Base-by-base conservation (phyloP, 441 rosid species). In the Adansonia madagascariensis region DNA sequence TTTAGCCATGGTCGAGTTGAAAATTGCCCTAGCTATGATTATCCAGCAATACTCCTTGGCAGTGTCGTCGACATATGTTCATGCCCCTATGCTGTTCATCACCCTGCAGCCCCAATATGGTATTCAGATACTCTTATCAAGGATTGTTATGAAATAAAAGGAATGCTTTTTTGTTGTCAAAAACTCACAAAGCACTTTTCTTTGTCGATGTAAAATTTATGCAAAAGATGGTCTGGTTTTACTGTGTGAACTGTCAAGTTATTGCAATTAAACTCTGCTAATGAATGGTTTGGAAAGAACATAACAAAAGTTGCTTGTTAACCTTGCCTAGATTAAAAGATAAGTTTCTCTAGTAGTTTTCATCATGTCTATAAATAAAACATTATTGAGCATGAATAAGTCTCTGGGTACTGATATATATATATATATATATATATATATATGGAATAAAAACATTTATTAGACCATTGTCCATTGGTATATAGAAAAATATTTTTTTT, bases 1-100 rank as follows among this genome's bases (percentile, higher is more conserved):
- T 75, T 81, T 93, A n/a, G 97, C 87, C 57, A 41, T 89, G 70
- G 75, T 78, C 11, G 98, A 93, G 82, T 73, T 85, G 3, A 91
- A 89, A 82, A 50, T 86, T 11, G 84, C 74, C 12, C 79, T 89
- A 3, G 89, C 91, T 1, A 81, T 82, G 78, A 83, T 89, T 68
- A 68, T 89, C 74, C 75, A 70, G 70, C 74, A 44, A 20, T 89
- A 76, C 52, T 70, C 71, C n/a, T 84, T 89, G 47, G 80, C 46
- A 24, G 27, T 88, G 24, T 84, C 94, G 7, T 86, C 91, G 0
- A 80, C 89, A 0, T 91, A 89, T 31, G 89, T 84, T 78, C 94
- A 91, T 80, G 86, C 92, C 6, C 95, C 95, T 2, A 55, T 84
- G 78, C 61, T 73, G 53, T 41, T 82, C 9, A 47, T 88, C 50